Base-by-base conservation (phyloP, 352 stramenopile species). In the Phytophthora palmivora region DNA sequence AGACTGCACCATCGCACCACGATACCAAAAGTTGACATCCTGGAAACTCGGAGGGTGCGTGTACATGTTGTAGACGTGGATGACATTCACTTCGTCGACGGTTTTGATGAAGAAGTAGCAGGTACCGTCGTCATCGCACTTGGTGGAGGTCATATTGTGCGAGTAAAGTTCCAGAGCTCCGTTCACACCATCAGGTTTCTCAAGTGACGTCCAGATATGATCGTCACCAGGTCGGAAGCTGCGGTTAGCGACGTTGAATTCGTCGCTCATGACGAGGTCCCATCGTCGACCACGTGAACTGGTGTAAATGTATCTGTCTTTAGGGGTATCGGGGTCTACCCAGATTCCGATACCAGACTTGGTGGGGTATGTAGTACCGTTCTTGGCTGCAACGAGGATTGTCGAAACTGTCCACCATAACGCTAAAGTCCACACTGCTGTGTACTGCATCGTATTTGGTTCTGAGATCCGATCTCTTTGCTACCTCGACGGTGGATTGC, bases 81-180 rank as follows among this genome's bases (percentile, higher is more conserved):
- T 60, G 2, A 44, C 47, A 33, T 69, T 71, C 3, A 72, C 42
- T 30, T 82, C 63, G 6, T 74, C 52, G 1, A 74, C 74, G 4
- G 85, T 84, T 12, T 77, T 62, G 34, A 84, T 87, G 44, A 65
- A 73, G 37, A 81, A 77, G 49, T 81, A 76, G 58, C 74, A 79
- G 6, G 54, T 71, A 4, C 55, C 63, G 15, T 86, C 76, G 21
- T 93, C 62, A 37, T 77, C 46, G 33, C 56, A 79, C 32, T 67
- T 79, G 38, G 71, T 82, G 1, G 51, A 73, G 6, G 75, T 82
- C 68, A 94, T 94, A 26, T 80, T 89, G 37, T 82, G 80, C 37
- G 95, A 97, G 74, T 98, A 98, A 58, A 96, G 95, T 42, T 98
- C 91, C 9, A 98, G 74, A 6, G 91, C 92, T 4, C 76, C 78